phyloP scores from a whole-genome alignment of 495 filamentous ascomycete genomes.

The Chaetomium fimeti region DNA sequence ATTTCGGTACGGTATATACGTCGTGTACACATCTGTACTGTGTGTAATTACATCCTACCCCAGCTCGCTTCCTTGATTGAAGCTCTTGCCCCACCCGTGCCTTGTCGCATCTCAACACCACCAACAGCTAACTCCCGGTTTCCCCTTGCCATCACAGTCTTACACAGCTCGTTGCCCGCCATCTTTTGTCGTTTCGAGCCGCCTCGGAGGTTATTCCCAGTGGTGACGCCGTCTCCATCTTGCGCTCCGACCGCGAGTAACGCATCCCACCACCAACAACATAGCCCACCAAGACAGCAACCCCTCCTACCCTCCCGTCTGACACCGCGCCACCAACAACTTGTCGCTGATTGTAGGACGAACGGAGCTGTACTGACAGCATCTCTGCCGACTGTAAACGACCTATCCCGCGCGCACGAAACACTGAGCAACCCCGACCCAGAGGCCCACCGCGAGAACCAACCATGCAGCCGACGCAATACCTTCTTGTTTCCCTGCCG shows the following conservation, averaged over 20 bases:
- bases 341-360: neutral
- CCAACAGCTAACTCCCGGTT: neutral
- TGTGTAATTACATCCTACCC: neutral
- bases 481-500: slow-evolving; percentile 52
- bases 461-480: slow-evolving; percentile 42
- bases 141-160: neutral
- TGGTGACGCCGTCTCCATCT: neutral
- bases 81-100: neutral
- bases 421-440: neutral
- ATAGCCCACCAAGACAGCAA: neutral
- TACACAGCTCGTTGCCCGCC: neutral
- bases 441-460: neutral
- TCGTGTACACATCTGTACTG: neutral
- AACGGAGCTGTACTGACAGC: neutral
- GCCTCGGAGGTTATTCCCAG: neutral
- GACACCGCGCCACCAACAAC: neutral
- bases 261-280: neutral
- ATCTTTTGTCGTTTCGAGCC: neutral
- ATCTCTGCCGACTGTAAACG: neutral
- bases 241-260: neutral
- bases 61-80: neutral
- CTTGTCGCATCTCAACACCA: slow-evolving; percentile 7
- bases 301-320: neutral
- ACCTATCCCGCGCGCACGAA: neutral
- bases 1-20: neutral